Conservation (phyloP, 306 rosid species). For the Quillaja saponaria region DNA sequence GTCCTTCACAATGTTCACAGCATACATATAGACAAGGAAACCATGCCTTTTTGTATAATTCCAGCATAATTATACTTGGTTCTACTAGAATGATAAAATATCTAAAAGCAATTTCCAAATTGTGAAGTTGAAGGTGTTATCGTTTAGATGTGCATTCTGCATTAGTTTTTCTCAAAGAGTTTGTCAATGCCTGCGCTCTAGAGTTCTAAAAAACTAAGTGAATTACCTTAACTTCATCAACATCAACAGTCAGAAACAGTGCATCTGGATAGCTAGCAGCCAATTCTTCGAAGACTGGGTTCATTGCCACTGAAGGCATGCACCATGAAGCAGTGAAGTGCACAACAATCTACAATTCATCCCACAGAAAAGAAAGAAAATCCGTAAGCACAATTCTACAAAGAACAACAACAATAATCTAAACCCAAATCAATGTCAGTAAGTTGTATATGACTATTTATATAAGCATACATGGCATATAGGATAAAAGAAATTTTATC, state of each 20-base stretch:
- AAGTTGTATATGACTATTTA: too few species aligned
- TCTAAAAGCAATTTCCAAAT: conserved; percentile 5
- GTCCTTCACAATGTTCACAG: neutral
- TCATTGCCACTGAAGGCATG: conserved; percentile 94
- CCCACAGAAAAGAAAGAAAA: conserved; percentile 17
- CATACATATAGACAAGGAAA: neutral
- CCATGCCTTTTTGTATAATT: neutral
- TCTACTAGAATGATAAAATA: conserved; percentile 2
- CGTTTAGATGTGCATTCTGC: neutral
- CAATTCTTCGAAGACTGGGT: conserved; percentile 64
- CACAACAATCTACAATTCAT: conserved; percentile 58
- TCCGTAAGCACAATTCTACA: conserved; percentile 1
- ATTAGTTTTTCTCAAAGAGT: neutral
- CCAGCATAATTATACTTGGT: neutral
- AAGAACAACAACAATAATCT: neutral
- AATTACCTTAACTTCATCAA: conserved; percentile 87
- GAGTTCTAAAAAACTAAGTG: conserved; percentile 7
- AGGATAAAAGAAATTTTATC: too few species aligned
- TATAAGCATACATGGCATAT: too few species aligned
- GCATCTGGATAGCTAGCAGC: conserved; percentile 60
- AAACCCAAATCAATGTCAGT: conserved; percentile 9
- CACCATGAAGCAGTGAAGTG: conserved; percentile 97
- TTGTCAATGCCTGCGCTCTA: neutral
- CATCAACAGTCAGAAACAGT: conserved; percentile 84
- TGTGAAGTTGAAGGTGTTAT: neutral